Conservation (phyloP, 2,329 filamentous ascomycete genomes). For the Pestalotiopsis sp. region DNA sequence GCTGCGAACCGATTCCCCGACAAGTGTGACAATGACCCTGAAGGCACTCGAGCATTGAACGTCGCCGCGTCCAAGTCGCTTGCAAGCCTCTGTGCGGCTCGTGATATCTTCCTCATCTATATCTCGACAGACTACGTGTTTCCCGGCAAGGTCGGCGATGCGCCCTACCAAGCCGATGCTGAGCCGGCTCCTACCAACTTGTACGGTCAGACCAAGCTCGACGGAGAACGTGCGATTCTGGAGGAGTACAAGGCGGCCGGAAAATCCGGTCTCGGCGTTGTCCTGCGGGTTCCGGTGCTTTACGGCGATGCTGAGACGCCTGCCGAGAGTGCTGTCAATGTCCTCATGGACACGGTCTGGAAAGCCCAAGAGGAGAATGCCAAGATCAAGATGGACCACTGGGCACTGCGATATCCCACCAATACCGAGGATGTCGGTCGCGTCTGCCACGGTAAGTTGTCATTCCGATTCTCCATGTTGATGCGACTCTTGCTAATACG, state of each 20-base stretch:
- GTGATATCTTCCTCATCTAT: slow-evolving; percentile 69
- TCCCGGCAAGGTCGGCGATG: slow-evolving; percentile 73
- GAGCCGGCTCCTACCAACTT: slow-evolving; percentile 73
- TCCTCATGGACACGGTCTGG: slow-evolving; percentile 75
- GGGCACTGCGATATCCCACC: slow-evolving; percentile 82
- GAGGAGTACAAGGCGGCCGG: slow-evolving; percentile 54
- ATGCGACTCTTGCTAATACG: neutral
- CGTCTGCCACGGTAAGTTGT: slow-evolving; percentile 66
- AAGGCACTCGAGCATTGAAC: slow-evolving; percentile 74
- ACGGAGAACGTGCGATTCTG: slow-evolving; percentile 67
- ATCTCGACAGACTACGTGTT: slow-evolving; percentile 87
- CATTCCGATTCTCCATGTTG: too few relatives aligned
- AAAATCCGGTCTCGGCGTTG: slow-evolving; percentile 60
- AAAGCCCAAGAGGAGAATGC: slow-evolving; percentile 67
- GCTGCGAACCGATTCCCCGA: slow-evolving; percentile 89
- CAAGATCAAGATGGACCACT: slow-evolving; percentile 80
- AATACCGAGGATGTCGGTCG: slow-evolving; percentile 86
- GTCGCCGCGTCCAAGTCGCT: slow-evolving; percentile 70
- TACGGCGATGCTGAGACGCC: slow-evolving; percentile 76
- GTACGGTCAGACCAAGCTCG: slow-evolving; percentile 66
- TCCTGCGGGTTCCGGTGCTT: slow-evolving; percentile 80
- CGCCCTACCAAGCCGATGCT: slow-evolving; percentile 73
- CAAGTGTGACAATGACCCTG: slow-evolving; percentile 78
- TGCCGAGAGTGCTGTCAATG: slow-evolving; percentile 81
- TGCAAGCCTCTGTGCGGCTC: slow-evolving; percentile 64